Base-by-base conservation (phyloP, 495 filamentous ascomycete species). In the Amphirosellinia nigrospora region DNA sequence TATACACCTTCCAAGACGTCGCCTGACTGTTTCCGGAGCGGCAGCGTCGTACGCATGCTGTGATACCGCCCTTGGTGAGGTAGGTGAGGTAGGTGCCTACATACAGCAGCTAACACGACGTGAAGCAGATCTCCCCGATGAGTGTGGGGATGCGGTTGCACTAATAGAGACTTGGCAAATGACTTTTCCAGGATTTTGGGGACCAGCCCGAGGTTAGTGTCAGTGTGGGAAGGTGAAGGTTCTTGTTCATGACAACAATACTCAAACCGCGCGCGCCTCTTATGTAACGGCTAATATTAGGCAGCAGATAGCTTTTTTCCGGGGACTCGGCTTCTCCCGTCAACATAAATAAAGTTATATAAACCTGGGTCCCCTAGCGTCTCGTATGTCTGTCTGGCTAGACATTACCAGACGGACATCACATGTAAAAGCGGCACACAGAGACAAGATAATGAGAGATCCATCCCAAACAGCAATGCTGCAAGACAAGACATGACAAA, bases 391-490 rank as follows among this genome's bases (percentile, higher is more conserved):
- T 21, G n/a, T n/a, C n/a, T n/a, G n/a, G n/a, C n/a, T n/a, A 48
- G 45, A 48, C 45, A 48, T 10, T 16, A 48, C 45, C 50, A 53
- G 50, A n/a, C n/a, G 50, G 30, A 3, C 30, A 5, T 53, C 50
- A 53, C 50, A 53, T 53, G 50, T 53, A 53, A 53, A 53, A 53
- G 50, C 50, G 50, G 50, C 50, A 53, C 50, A 53, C 23, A 4
- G 13, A 50, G 21, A n/a, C n/a, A n/a, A 26, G 21, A 45, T 4
- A 46, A 34, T 52, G 5, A 52, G n/a, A 52, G 46, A 36, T 15
- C 10, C 50, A 55, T 55, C 50, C 50, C 26, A 15, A 55, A 55
- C 50, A 55, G 28, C 11, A 53, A 8, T 53, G 23, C 50, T 30
- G 50, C 50, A 30, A n/a, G 16, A 56, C 30, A n/a, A 19, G 52